Conservation (phyloP, 31 red algal species). For the Asparagopsis taxiformis region DNA sequence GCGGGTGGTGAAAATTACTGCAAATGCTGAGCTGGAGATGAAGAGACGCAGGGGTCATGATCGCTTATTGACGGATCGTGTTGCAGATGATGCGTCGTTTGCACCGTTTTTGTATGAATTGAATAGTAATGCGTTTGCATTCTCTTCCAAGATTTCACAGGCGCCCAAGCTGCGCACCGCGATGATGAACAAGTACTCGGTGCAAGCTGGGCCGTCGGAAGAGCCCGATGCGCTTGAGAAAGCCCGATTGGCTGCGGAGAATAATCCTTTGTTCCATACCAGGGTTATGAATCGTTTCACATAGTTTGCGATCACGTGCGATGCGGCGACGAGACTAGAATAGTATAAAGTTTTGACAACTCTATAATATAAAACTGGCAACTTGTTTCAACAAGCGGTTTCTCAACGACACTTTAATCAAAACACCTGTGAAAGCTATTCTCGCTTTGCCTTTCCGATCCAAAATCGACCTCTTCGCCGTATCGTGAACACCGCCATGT, state of each 20-base stretch:
- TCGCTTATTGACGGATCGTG: slow-evolving; percentile 16
- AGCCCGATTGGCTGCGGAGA: slow-evolving; percentile 35
- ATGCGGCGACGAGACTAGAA: neutral
- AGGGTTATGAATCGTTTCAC: slow-evolving; percentile 70
- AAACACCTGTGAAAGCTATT: too few species aligned
- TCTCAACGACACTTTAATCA: too few species aligned
- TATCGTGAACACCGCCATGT: neutral
- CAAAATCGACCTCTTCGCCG: neutral
- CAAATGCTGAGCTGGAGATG: slow-evolving; percentile 51
- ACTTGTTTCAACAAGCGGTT: too few species aligned
- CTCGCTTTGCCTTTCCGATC: too few species aligned
- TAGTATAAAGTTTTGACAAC: neutral
- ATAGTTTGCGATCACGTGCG: neutral
- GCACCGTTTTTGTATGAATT: slow-evolving; percentile 46
- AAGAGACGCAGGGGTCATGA: slow-evolving; percentile 51
- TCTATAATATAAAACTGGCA: neutral
- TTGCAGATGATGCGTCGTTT: slow-evolving; percentile 39
- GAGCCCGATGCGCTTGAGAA: slow-evolving; percentile 14
- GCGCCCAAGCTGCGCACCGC: slow-evolving; percentile 45
- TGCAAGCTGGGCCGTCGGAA: neutral
- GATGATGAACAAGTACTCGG: slow-evolving; percentile 59
- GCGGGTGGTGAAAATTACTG: neutral
- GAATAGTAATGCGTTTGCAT: slow-evolving; percentile 35
- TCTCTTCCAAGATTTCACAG: slow-evolving; percentile 53
- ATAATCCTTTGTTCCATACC: slow-evolving; percentile 58